A percentile compares a stretch with the other conserved stretches of the same genome.
Conservation (phyloP, 179 eudicot genomes). For the Heliamphora ciliata region DNA sequence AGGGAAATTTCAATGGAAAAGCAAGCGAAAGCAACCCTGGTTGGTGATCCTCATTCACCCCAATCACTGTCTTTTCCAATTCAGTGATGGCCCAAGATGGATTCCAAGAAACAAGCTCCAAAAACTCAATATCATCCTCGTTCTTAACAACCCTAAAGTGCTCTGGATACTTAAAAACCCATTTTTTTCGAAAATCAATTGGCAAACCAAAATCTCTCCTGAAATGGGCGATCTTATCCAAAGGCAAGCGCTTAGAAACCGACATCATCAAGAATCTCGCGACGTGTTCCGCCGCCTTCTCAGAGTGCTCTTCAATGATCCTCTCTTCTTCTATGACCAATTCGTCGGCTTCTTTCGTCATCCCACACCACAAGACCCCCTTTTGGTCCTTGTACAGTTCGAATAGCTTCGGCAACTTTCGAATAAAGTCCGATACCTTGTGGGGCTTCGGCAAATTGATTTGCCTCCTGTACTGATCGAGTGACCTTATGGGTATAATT, state of each 20-base stretch:
- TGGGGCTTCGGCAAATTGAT: slow-evolving; percentile 81
- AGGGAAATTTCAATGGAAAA: slow-evolving; percentile 76
- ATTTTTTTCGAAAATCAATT: slow-evolving; percentile 58
- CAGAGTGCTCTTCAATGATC: slow-evolving; percentile 36
- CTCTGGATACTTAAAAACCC: slow-evolving; percentile 62
- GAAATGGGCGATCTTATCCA: slow-evolving; percentile 80
- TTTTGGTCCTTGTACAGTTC: slow-evolving; percentile 65
- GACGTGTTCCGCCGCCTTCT: slow-evolving; percentile 59
- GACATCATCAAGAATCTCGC: slow-evolving; percentile 89
- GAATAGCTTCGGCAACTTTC: slow-evolving; percentile 68
- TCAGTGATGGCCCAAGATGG: slow-evolving; percentile 77
- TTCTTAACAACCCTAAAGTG: slow-evolving; percentile 55
- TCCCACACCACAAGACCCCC: slow-evolving; percentile 74
- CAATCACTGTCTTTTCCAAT: slow-evolving; percentile 49
- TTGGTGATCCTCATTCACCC: slow-evolving; percentile 27
- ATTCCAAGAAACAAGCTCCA: slow-evolving; percentile 79
- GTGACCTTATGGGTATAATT: slow-evolving; percentile 46
- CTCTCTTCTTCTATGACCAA: slow-evolving; percentile 63
- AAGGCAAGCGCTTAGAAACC: slow-evolving; percentile 42
- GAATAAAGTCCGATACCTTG: slow-evolving; percentile 63
- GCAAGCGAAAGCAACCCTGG: slow-evolving; percentile 56
- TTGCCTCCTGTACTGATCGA: slow-evolving; percentile 55
- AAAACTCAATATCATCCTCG: slow-evolving; percentile 53
- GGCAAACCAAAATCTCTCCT: slow-evolving; percentile 85
- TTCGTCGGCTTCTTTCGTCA: slow-evolving; percentile 67